Percentiles rank a stretch among this genome's conserved stretches.
phyloP scores from a whole-genome alignment of 768 basidiomycete genomes.

The Daedaleopsis nitida region DNA sequence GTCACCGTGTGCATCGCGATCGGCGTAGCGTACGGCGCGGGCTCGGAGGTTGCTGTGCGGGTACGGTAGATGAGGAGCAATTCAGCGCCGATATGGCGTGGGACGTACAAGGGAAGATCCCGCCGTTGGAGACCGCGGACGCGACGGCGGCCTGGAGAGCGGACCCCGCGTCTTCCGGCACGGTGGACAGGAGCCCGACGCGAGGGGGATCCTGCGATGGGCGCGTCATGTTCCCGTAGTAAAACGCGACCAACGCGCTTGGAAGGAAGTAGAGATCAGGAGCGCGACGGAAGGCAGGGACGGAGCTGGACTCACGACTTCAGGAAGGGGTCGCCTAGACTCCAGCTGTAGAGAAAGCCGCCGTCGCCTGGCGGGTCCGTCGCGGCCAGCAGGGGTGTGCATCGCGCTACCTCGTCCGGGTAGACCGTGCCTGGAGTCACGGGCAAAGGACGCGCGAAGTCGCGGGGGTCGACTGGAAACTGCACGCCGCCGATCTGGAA shows the following conservation, averaged over 20 bases:
- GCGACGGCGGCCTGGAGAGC: constrained; percentile 38
- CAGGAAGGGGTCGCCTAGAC: constrained; percentile 73
- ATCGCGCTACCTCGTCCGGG: constrained; percentile 41
- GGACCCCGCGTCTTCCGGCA: constrained; percentile 54
- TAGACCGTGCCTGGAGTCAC: constrained; percentile 13
- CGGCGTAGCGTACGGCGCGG: not conserved
- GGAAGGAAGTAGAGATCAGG: not conserved
- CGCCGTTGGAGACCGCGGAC: constrained; percentile 30
- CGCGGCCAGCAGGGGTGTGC: constrained; percentile 54
- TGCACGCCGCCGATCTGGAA: constrained; percentile 70
- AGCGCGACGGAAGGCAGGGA: not conserved
- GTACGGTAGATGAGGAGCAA: not conserved
- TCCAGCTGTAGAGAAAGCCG: constrained; percentile 75
- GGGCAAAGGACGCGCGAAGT: constrained; percentile 54
- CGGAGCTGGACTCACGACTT: constrained; percentile 55
- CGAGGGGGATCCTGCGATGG: constrained; percentile 70
- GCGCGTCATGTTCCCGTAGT: constrained; percentile 71
- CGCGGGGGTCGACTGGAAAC: constrained; percentile 78
- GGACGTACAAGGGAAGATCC: constrained; percentile 34
- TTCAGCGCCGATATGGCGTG: not conserved
- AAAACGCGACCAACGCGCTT: constrained; percentile 67
- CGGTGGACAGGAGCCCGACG: constrained; percentile 72
- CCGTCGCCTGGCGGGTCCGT: constrained; percentile 62
- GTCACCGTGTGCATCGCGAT: not conserved
- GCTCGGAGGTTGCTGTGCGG: not conserved